phyloP scores from a whole-genome alignment of 176 grass and related monocot genomes.

The Oryza punctata region DNA sequence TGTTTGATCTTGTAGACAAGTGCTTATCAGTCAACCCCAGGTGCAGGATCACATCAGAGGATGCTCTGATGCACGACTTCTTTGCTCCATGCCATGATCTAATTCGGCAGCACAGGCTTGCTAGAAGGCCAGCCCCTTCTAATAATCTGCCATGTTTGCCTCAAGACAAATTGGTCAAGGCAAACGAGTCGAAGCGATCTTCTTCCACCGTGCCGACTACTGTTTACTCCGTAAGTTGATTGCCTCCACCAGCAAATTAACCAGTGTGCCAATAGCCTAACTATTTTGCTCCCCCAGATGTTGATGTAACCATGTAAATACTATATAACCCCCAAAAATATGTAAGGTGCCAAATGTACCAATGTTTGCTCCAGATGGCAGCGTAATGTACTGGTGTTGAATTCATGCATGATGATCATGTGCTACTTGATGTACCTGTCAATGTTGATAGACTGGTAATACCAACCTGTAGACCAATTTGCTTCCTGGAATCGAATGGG shows the following conservation, averaged over 20 bases:
- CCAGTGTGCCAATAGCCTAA: background rate
- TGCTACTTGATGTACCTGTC: background rate
- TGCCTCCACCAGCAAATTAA: conserved; percentile 12
- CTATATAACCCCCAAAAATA: background rate
- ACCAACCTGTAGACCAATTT: background rate
- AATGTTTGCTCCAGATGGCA: background rate
- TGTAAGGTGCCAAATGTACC: background rate
- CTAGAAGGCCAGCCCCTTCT: conserved; percentile 36
- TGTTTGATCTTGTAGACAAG: conserved; percentile 82
- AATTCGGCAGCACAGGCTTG: conserved; percentile 43
- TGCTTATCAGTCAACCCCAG: conserved; percentile 89
- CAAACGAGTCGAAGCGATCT: conserved; percentile 18
- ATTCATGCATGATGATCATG: background rate
- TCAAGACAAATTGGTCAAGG: background rate
- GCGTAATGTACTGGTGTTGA: background rate
- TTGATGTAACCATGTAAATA: conserved; percentile 35
- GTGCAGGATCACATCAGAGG: conserved; percentile 75
- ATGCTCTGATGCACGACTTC: conserved; percentile 70
- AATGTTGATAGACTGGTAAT: background rate
- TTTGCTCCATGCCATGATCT: conserved; percentile 56
- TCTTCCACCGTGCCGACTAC: background rate
- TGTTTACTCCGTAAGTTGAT: background rate
- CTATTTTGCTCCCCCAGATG: background rate
- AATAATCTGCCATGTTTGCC: conserved; percentile 31
- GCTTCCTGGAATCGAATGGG: background rate